phyloP scores from a whole-genome alignment of 2,329 filamentous ascomycete species.

The Pochonia chlamydosporia region DNA sequence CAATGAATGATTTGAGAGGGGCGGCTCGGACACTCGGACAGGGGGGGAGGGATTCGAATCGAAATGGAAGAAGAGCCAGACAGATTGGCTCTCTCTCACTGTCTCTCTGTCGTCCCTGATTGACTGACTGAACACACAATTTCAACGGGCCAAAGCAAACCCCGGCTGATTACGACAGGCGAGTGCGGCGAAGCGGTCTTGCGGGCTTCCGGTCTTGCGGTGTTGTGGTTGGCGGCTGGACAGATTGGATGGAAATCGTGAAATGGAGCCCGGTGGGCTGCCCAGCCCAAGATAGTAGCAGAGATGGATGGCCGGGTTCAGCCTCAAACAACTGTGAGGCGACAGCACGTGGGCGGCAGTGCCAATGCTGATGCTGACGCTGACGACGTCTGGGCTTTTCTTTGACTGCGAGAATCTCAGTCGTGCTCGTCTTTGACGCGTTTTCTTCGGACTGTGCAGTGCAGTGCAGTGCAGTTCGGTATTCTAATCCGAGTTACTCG shows the following conservation, averaged over 20 bases:
- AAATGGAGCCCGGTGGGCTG: not conserved
- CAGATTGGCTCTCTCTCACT: too few relatives aligned
- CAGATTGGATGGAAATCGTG: not conserved
- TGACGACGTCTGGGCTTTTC: too few relatives aligned
- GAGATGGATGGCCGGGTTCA: not conserved
- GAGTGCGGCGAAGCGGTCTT: slow-evolving; percentile 4
- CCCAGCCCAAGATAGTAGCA: not conserved
- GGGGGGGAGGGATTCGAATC: not conserved
- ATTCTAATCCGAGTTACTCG: not conserved
- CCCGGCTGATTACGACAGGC: slow-evolving; percentile 6
- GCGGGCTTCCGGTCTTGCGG: too few relatives aligned
- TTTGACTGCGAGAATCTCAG: too few relatives aligned
- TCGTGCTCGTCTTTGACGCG: too few relatives aligned
- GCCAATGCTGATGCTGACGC: too few relatives aligned
- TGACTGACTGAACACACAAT: not conserved
- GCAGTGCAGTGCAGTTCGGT: not conserved
- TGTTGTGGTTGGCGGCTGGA: not conserved
- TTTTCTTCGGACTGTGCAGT: too few relatives aligned
- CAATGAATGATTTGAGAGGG: not conserved
- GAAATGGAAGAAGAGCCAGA: not conserved
- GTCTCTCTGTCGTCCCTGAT: too few relatives aligned
- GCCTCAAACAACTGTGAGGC: not conserved
- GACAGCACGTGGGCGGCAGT: not conserved
- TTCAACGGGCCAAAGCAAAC: not conserved
- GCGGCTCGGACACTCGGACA: not conserved